Percentiles rank a stretch among this genome's conserved stretches.
Conservation (phyloP, 1,139 yeast genomes). For the Protomyces gravidus region DNA sequence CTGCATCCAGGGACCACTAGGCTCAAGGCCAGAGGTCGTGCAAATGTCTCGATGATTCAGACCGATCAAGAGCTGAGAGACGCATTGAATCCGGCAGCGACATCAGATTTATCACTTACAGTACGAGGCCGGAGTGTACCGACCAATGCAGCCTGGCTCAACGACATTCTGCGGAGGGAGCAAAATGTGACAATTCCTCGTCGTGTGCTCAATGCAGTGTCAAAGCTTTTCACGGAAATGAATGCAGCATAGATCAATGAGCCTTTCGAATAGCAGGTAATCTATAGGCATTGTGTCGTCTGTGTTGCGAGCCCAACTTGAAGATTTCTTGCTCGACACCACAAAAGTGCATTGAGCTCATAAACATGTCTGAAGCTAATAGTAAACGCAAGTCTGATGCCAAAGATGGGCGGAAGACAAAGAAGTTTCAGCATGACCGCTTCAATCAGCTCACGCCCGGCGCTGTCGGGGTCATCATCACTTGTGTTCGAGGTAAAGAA, state of each 20-base stretch:
- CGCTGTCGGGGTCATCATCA: conserved; percentile 18
- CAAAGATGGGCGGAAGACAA: not conserved
- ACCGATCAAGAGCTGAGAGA: not conserved
- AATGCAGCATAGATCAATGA: too few relatives aligned
- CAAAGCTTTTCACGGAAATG: too few relatives aligned
- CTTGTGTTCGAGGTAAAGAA: conserved; percentile 27
- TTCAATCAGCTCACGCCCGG: conserved; percentile 16
- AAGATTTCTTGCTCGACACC: not conserved
- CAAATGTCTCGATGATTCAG: not conserved
- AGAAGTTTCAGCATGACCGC: conserved; percentile 21
- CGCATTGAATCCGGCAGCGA: not conserved
- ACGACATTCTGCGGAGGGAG: not conserved
- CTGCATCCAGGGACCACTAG: not conserved
- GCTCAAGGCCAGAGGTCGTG: not conserved
- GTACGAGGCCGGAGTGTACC: not conserved
- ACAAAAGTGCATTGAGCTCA: not conserved
- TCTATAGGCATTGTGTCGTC: too few relatives aligned
- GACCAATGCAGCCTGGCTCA: not conserved
- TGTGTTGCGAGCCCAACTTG: too few relatives aligned
- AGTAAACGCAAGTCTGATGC: not conserved
- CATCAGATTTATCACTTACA: not conserved
- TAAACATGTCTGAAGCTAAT: not conserved
- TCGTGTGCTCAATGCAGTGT: not conserved
- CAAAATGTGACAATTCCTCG: not conserved
- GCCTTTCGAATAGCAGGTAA: too few relatives aligned